Conservation (phyloP, 352 stramenopile species). For the Phytophthora colocasiae region DNA sequence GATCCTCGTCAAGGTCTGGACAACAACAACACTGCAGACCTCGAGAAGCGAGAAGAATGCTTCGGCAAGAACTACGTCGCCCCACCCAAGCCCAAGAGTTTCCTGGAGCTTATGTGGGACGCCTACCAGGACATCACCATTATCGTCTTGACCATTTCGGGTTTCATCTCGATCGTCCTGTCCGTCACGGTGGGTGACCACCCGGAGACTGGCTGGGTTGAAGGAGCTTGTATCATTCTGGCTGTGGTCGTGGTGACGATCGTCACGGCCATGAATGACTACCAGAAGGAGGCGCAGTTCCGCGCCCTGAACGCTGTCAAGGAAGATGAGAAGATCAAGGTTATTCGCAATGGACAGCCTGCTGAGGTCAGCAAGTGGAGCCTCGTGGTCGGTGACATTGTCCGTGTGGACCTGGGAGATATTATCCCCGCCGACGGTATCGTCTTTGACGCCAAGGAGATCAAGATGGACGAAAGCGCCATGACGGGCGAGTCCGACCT, state of each 20-base stretch:
- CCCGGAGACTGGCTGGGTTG: conserved; percentile 76
- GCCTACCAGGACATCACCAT: conserved; percentile 92
- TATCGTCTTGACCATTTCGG: conserved; percentile 88
- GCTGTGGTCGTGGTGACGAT: conserved; percentile 90
- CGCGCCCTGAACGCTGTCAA: conserved; percentile 79
- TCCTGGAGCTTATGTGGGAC: conserved; percentile 88
- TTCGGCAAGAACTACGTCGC: conserved; percentile 75
- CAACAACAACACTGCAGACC: conserved; percentile 40
- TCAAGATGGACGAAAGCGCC: conserved; percentile 91
- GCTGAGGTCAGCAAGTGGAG: conserved; percentile 74
- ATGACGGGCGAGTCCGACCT: conserved; percentile 93
- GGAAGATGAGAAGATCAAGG: conserved; percentile 83
- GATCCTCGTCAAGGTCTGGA: conserved; percentile 56
- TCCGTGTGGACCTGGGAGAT: conserved; percentile 86
- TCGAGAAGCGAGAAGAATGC: conserved; percentile 44
- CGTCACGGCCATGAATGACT: conserved; percentile 91
- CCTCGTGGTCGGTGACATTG: conserved; percentile 92
- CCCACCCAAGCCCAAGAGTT: conserved; percentile 58
- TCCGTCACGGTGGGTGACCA: conserved; percentile 58
- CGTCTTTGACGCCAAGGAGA: conserved; percentile 82
- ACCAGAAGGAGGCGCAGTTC: conserved; percentile 93
- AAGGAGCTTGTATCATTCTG: conserved; percentile 90
- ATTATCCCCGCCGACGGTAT: conserved; percentile 91
- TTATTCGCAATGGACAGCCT: conserved; percentile 65
- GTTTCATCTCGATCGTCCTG: conserved; percentile 82